Base-by-base conservation (phyloP, 73 alveolate genomes). In the Stentor coeruleus region DNA sequence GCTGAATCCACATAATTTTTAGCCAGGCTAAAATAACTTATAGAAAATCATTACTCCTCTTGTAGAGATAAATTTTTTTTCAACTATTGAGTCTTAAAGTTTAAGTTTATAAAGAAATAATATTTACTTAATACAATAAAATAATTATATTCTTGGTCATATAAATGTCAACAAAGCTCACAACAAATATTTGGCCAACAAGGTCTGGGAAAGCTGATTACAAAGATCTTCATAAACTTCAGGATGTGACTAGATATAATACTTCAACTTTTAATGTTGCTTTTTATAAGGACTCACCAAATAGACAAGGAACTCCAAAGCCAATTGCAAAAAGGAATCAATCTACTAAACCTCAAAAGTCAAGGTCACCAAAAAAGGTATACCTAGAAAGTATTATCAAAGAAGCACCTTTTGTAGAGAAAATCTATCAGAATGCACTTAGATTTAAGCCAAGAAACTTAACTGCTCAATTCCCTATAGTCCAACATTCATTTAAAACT, bases 181-280 rank as follows among this genome's bases (percentile, higher is more conserved):
- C 66, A 6, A 11, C 66, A 11, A 49, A 49, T 20, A 20, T 49
- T 20, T 49, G 66, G 66, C 66, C 66, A 20, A 28, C 42, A 37
- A 66, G 79, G 37, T 66, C 79, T 28, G 37, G n/a, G 15, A 66
- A 66, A 14, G 40, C 79, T 15, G 37, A 66, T 26, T 66, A 66
- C 37, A 33, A 20, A 14, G 37, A 66, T 14, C 11, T 26, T 11
- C 40, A 66, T 40, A 66, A 66, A 31, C 79, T 66, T 26, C 49
- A 66, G 1, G 79, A 66, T 40, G 79, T 66, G 79, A 66, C 79
- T 26, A 66, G 39, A 33, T 66, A 66, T 33, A 66, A 66, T 40
- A 33, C n/a, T 66, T 20, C 79, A 66, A 33, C 11, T 33, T 66
- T 28, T 40, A 66, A 66, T 33, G 79, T 66, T 26, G 37, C n/a